Evolutionary conservation across 805 yeast genomes (phyloP).

Genomic region (Metschnikowia kofuensis): DNA sequence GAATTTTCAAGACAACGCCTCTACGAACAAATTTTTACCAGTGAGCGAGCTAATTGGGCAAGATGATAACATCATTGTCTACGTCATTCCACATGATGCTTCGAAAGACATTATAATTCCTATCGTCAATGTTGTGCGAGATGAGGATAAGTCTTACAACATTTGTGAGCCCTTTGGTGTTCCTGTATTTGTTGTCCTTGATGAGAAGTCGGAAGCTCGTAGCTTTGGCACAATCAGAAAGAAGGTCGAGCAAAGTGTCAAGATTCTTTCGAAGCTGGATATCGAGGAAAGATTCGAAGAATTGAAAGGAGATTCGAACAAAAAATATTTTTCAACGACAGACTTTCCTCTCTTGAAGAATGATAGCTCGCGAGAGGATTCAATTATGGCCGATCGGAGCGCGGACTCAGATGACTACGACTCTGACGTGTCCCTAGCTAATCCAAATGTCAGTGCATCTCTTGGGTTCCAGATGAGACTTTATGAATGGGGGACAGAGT

Average conservation of each 20-base stretch:
- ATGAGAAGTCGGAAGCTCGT: constrained; percentile 44
- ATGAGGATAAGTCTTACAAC: constrained; percentile 33
- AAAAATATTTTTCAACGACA: constrained; percentile 19
- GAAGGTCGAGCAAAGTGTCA: constrained; percentile 47
- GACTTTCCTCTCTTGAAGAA: constrained; percentile 35
- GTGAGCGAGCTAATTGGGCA: constrained; percentile 62
- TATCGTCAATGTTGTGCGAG: constrained; percentile 46
- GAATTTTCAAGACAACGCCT: constrained; percentile 59
- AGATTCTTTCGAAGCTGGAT: constrained; percentile 24
- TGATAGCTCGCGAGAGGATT: constrained; percentile 10
- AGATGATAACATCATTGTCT: constrained; percentile 64
- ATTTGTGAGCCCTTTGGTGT: constrained; percentile 59
- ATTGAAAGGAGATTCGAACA: constrained; percentile 14
- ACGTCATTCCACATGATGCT: constrained; percentile 49
- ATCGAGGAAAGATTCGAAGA: constrained; percentile 22
- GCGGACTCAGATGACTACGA: constrained; percentile 31
- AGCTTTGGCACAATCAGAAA: constrained; percentile 58
- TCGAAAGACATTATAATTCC: constrained; percentile 49
- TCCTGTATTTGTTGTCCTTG: constrained; percentile 69
- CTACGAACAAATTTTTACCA: constrained; percentile 56
- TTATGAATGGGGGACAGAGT: constrained; percentile 21
- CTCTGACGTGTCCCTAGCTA: constrained; percentile 50
- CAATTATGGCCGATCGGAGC: constrained; percentile 18
- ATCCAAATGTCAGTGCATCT: constrained; percentile 49
- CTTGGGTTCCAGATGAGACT: constrained; percentile 48